These are phyloP conservation scores for Vanderwaltozyma polyspora DNA, from an alignment of 805 yeast species.

Conservation along the genomic window DNA sequence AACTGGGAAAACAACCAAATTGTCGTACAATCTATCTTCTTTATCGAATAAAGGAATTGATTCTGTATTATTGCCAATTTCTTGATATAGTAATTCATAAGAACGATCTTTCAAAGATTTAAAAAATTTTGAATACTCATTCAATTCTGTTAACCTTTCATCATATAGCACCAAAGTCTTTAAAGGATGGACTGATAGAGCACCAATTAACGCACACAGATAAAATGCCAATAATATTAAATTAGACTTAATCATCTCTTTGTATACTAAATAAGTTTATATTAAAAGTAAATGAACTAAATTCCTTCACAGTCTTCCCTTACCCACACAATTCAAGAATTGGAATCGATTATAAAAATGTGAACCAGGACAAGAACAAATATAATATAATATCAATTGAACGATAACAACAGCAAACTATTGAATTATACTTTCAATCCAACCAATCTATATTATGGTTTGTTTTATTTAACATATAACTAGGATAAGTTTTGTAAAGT, in stretches of 20 bases:
- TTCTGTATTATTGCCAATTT: conserved; percentile 18
- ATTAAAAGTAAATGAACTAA: no score
- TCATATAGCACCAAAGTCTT: conserved; percentile 28
- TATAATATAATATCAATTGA: no score
- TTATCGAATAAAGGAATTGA: conserved; percentile 21
- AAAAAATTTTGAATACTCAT: conserved; percentile 21
- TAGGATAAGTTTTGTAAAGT: no score
- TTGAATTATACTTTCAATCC: no score
- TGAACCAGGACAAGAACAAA: no score
- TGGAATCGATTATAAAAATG: no score
- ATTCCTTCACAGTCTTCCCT: no score
- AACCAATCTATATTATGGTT: no score
- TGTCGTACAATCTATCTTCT: conserved; percentile 39
- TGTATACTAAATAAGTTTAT: no score
- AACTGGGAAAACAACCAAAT: conserved; percentile 49
- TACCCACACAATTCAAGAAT: no score
- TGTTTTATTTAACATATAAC: no score
- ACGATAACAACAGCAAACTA: no score
- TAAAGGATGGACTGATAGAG: conserved; percentile 15
- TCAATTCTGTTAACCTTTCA: conserved; percentile 18
- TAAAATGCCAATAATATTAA: not conserved
- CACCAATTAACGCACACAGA: conserved; percentile 2
- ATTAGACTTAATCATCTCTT: not conserved
- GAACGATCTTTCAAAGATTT: conserved; percentile 25
- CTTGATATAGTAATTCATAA: conserved; percentile 21